A percentile compares a stretch with the other conserved stretches of the same genome.
Evolutionary conservation across 208 protist species (phyloP).

Genomic region (Wallacemonas sp.): DNA sequence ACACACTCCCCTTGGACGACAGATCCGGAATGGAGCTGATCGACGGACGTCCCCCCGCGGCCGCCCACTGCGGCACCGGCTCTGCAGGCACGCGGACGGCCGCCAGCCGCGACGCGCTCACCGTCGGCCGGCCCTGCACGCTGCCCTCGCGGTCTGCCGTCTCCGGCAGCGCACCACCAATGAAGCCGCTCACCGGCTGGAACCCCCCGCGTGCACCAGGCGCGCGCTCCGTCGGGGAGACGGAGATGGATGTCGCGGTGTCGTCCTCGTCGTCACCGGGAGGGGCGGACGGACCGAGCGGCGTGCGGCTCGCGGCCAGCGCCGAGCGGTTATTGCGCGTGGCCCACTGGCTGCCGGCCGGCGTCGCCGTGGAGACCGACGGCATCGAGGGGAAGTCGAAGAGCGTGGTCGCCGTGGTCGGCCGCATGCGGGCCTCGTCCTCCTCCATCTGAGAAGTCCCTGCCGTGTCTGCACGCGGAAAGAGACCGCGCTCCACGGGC

Average conservation of each 20-base stretch:
- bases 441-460: no score
- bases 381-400: constrained; percentile 14
- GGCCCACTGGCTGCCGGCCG: constrained; percentile 14
- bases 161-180: not conserved
- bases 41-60: not conserved
- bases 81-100: not conserved
- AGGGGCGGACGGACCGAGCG: constrained; percentile 7
- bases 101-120: constrained; percentile 3
- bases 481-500: constrained; percentile 7
- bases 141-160: not conserved
- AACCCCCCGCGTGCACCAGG: not conserved
- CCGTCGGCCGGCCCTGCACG: not conserved
- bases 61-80: not conserved
- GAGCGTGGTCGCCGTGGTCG: constrained; percentile 12
- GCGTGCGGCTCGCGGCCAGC: no score
- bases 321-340: constrained; percentile 7
- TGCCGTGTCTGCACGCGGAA: not conserved
- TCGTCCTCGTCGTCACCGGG: constrained; percentile 3
- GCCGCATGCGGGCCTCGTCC: not conserved
- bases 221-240: not conserved
- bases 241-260: not conserved
- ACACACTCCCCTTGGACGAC: not conserved
- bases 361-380: constrained; percentile 12
- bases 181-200: not conserved
- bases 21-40: constrained; percentile 6